phyloP scores from a whole-genome alignment of 495 filamentous ascomycete species.

The Tuber brumale region DNA sequence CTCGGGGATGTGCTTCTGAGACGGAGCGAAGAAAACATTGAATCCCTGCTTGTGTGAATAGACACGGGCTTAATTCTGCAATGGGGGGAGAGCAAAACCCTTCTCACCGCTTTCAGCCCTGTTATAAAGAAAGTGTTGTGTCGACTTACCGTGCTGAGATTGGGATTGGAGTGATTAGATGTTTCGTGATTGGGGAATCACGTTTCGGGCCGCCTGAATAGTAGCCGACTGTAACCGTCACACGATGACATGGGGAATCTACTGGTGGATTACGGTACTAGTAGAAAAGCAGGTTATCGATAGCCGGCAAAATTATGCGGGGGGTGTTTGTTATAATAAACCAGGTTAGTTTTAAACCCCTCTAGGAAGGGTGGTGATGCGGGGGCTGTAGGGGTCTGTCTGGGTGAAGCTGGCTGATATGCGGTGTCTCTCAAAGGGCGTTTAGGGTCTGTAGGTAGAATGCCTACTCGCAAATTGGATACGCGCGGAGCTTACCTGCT shows the following conservation, averaged over 20 bases:
- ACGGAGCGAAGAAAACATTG: neutral
- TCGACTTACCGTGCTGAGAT: neutral
- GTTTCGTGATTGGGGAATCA: neutral
- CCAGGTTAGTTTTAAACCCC: neutral
- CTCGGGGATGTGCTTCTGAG: neutral
- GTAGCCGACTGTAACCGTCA: neutral
- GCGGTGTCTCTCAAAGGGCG: neutral
- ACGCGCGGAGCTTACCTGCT: neutral
- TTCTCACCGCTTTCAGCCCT: neutral
- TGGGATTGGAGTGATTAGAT: neutral
- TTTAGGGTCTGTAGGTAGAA: neutral
- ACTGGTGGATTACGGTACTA: neutral
- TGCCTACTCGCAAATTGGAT: neutral
- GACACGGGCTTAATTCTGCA: neutral
- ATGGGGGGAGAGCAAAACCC: neutral
- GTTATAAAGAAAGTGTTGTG: neutral
- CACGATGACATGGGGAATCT: neutral
- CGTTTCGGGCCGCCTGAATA: neutral
- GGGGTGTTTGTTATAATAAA: neutral
- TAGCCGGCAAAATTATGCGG: neutral
- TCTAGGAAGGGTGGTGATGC: neutral
- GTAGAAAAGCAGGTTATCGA: neutral
- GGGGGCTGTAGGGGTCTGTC: neutral
- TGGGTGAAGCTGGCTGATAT: neutral
- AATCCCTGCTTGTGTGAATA: slow-evolving; percentile 1